Percentiles rank a stretch among this genome's conserved stretches.
These are phyloP conservation scores for Metarhizium brunneum DNA, from an alignment of 2,329 filamentous ascomycete genomes.

Conservation along the genomic window DNA sequence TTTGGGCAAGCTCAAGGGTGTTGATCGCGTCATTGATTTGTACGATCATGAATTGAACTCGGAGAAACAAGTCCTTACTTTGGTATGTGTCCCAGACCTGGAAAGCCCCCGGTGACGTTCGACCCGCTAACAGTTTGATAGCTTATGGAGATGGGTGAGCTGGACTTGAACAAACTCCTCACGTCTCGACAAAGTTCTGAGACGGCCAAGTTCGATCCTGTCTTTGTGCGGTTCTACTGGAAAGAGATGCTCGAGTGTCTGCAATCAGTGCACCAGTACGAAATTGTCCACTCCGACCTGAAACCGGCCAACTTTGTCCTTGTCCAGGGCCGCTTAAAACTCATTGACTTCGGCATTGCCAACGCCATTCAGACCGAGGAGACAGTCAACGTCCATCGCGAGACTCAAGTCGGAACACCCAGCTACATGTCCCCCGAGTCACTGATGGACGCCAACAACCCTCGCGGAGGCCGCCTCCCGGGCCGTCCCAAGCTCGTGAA, in stretches of 20 bases:
- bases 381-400: constrained; percentile 94
- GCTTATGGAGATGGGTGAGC: constrained; percentile 96
- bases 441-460: constrained; percentile 74
- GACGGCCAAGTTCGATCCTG: constrained; percentile 70
- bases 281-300: constrained; percentile 93
- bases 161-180: constrained; percentile 82
- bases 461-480: constrained; percentile 33
- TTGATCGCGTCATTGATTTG: constrained; percentile 83
- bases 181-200: constrained; percentile 62
- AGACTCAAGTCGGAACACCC: constrained; percentile 88
- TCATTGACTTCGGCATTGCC: constrained; percentile 98
- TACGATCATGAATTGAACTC: constrained; percentile 92
- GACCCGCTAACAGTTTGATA: constrained; percentile 19
- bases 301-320: constrained; percentile 97
- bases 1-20: constrained; percentile 68
- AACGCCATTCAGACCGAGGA: constrained; percentile 94
- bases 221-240: constrained; percentile 96
- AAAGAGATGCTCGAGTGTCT: constrained; percentile 98
- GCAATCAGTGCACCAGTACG: constrained; percentile 74
- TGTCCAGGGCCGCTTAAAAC: constrained; percentile 79
- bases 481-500: constrained; percentile 72
- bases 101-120: too few species aligned
- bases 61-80: constrained; percentile 77
- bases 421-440: constrained; percentile 99
- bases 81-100: constrained; percentile 47